Evolutionary conservation across 2,329 filamentous ascomycete species (phyloP).

Genomic region (Pseudogymnoascus destructans): DNA sequence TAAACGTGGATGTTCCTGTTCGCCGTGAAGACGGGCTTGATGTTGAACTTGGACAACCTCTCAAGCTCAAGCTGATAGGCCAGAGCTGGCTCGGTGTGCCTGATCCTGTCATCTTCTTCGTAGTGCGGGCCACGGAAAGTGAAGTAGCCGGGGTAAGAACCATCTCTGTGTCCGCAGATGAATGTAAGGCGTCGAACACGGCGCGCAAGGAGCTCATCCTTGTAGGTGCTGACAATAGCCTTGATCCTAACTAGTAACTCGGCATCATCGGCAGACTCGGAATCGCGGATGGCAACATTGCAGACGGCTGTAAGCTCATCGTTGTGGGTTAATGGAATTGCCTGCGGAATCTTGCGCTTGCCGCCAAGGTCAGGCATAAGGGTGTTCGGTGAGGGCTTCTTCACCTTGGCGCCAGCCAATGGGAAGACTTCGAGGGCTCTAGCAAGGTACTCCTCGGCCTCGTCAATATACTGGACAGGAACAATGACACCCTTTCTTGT

Average conservation of each 20-base stretch:
- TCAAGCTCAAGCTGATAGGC: slow-evolving; percentile 97
- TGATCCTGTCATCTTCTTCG: slow-evolving; percentile 85
- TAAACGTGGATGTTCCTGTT: slow-evolving; percentile 99
- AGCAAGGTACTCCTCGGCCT: slow-evolving; percentile 74
- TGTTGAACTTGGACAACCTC: slow-evolving; percentile 90
- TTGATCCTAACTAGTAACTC: slow-evolving; percentile 67
- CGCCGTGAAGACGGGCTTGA: slow-evolving; percentile 96
- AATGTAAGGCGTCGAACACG: slow-evolving; percentile 85
- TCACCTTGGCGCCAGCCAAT: slow-evolving; percentile 39
- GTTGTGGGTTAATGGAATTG: slow-evolving; percentile 41
- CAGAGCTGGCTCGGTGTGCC: slow-evolving; percentile 89
- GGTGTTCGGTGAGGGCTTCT: slow-evolving; percentile 40
- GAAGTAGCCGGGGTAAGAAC: slow-evolving; percentile 91
- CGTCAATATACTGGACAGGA: slow-evolving; percentile 84
- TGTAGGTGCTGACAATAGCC: slow-evolving; percentile 64
- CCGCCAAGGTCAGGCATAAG: slow-evolving; percentile 60
- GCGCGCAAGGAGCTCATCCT: slow-evolving; percentile 68
- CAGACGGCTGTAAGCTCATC: slow-evolving; percentile 83
- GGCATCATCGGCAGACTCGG: slow-evolving; percentile 69
- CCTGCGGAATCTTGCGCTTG: slow-evolving; percentile 48
- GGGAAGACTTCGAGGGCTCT: slow-evolving; percentile 80
- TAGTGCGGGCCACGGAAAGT: slow-evolving; percentile 92
- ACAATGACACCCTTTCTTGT: slow-evolving; percentile 87
- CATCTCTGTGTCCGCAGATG: slow-evolving; percentile 89
- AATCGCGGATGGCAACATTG: slow-evolving; percentile 83